Base-by-base conservation (phyloP, 371 early-diverging fungal genomes). In the Apophysomyces elegans region DNA sequence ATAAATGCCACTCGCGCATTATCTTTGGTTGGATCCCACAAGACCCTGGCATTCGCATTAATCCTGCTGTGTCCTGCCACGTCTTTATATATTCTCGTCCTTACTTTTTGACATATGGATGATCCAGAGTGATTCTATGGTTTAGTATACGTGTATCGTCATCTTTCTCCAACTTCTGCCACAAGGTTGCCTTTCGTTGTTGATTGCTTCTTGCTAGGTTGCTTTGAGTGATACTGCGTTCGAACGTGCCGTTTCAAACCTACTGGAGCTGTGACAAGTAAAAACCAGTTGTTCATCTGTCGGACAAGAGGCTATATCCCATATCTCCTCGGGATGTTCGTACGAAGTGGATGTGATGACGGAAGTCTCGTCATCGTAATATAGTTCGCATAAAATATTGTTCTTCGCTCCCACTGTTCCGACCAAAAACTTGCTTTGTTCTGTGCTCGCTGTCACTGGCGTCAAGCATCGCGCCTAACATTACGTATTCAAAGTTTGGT, bases 281-380 rank as follows among this genome's bases (percentile, higher is more conserved):
- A 92, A 83, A n/a, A 93, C 78, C 13, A 88, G 61, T 56, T 90
- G 79, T 14, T 84, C 73, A 43, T 89, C 70, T 4, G 75, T 65
- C 13, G 93, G 91, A 47, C 85, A 85, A 0, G 93, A 75, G 0
- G 89, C 81, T 13, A 95, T 84, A 39, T 87, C 83, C 80, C 89
- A 86, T 9, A 95, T 80, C 66, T 92, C 94, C 32, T 88, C 79
- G 1, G 86, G 76, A 72, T 95, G 95, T 14, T 69, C 71, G 73
- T 84, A 94, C 38, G 86, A 79, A 0, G 81, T 83, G n/a, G 86
- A 78, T 7, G 78, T 77, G 21, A 94, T 84, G 45, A 83, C 79
- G 68, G 77, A 79, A 50, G 83, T 79, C 44, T 92, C 91, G 65
- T 90, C 91, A 74, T 92, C 86, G 71, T 88, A 92, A 64, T 88